phyloP scores from a whole-genome alignment of 805 yeast species.

The Barnettozyma pratensis region DNA sequence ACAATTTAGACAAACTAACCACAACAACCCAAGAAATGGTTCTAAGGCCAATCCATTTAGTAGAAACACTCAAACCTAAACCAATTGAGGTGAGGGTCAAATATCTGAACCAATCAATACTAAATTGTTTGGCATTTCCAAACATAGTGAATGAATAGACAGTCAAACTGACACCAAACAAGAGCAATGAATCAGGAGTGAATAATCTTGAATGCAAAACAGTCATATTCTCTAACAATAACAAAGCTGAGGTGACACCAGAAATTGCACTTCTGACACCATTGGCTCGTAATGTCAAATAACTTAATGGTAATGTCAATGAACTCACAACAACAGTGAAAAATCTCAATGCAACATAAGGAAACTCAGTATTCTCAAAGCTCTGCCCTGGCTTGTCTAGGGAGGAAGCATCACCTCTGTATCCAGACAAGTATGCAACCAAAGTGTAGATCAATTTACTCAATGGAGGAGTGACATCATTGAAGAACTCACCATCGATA shows the following conservation, averaged over 20 bases:
- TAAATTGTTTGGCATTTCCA: slow-evolving; percentile 40
- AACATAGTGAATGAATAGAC: slow-evolving; percentile 47
- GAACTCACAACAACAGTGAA: slow-evolving; percentile 55
- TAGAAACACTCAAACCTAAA: slow-evolving; percentile 52
- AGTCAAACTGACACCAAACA: slow-evolving; percentile 43
- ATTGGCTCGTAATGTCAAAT: slow-evolving; percentile 47
- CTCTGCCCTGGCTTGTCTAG: slow-evolving; percentile 15
- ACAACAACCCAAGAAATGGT: slow-evolving; percentile 61
- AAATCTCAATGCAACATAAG: slow-evolving; percentile 51
- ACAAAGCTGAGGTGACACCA: slow-evolving; percentile 43
- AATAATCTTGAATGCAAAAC: slow-evolving; percentile 53
- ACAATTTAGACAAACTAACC: slow-evolving; percentile 41
- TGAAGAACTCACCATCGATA: slow-evolving; percentile 53
- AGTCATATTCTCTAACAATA: slow-evolving; percentile 58
- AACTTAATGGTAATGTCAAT: slow-evolving; percentile 46
- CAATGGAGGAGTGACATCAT: slow-evolving; percentile 73
- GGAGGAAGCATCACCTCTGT: slow-evolving; percentile 33
- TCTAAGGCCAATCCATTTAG: slow-evolving; percentile 68
- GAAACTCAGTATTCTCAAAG: slow-evolving; percentile 26
- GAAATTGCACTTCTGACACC: slow-evolving; percentile 50
- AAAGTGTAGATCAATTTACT: slow-evolving; percentile 54
- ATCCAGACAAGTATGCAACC: slow-evolving; percentile 47
- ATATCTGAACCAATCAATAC: slow-evolving; percentile 47
- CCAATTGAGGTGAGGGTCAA: slow-evolving; percentile 43
- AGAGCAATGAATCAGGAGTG: slow-evolving; percentile 38